Conservation (phyloP, 2,329 filamentous ascomycete species). For the Rhynchosporium secalis region DNA sequence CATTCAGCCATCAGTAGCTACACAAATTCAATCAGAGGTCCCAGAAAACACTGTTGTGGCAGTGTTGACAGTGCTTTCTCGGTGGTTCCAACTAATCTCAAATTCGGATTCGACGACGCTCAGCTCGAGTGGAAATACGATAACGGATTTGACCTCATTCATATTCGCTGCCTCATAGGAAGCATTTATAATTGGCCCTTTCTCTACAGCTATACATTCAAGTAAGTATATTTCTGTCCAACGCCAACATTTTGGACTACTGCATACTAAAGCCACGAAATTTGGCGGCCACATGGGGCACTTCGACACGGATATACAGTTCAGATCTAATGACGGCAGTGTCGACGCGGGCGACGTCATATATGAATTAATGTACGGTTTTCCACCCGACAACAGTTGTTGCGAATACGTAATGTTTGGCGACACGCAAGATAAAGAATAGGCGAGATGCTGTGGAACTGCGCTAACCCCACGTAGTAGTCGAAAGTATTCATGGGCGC, state of each 20-base stretch:
- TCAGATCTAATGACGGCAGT: constrained; percentile 48
- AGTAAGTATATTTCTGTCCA: constrained; percentile 6
- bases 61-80: background rate
- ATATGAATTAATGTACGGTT: background rate
- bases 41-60: background rate
- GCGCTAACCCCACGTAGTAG: background rate
- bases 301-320: constrained; percentile 22
- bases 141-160: constrained; percentile 57
- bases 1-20: constrained; percentile 26
- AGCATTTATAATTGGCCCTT: constrained; percentile 55
- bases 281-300: constrained; percentile 30
- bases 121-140: constrained; percentile 46
- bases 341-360: constrained; percentile 34
- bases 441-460: too few species aligned
- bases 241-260: too few species aligned
- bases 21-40: too few species aligned
- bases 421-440: too few species aligned
- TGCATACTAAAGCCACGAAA: constrained; percentile 14
- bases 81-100: constrained; percentile 35
- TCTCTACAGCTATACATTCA: constrained; percentile 19
- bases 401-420: too few species aligned
- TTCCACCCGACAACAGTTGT: too few species aligned
- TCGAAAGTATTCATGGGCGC: constrained; percentile 19
- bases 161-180: constrained; percentile 55
- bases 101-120: constrained; percentile 40